Evolutionary conservation across 1,284 basidiomycete genomes (phyloP).

Genomic region (Melampsora medusae): DNA sequence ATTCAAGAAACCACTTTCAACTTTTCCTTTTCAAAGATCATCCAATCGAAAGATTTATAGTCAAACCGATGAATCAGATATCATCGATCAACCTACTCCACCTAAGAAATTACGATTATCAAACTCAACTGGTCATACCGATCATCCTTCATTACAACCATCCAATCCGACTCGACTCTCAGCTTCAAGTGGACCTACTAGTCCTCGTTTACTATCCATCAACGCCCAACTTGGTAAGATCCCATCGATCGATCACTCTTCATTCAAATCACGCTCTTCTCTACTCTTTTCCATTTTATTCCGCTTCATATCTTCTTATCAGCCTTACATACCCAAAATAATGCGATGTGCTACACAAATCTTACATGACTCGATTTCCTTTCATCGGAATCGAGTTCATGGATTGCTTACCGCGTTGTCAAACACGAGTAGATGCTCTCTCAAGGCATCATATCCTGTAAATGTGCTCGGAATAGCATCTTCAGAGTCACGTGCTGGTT

Average conservation of each 20-base stretch:
- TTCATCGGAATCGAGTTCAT: too few relatives aligned
- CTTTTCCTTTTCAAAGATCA: not conserved
- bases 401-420: too few relatives aligned
- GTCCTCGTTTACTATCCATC: not conserved
- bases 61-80: not conserved
- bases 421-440: too few relatives aligned
- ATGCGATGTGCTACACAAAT: too few relatives aligned
- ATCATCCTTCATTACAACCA: not conserved
- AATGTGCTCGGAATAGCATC: too few relatives aligned
- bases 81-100: constrained; percentile 28
- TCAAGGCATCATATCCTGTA: too few relatives aligned
- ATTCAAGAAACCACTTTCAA: not conserved
- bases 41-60: not conserved
- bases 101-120: constrained; percentile 27
- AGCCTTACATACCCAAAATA: too few relatives aligned
- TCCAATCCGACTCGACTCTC: not conserved
- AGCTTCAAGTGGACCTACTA: not conserved
- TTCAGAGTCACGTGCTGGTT: too few relatives aligned
- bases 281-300: not conserved
- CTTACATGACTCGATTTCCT: too few relatives aligned
- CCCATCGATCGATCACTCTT: not conserved
- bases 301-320: not conserved
- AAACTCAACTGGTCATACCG: not conserved
- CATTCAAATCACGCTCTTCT: not conserved
- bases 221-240: not conserved